Evolutionary conservation across 192 early-diverging fungal genomes (phyloP), one percentile per base, ranked within the genome.

Genomic region (Entrophospora sp.): DNA sequence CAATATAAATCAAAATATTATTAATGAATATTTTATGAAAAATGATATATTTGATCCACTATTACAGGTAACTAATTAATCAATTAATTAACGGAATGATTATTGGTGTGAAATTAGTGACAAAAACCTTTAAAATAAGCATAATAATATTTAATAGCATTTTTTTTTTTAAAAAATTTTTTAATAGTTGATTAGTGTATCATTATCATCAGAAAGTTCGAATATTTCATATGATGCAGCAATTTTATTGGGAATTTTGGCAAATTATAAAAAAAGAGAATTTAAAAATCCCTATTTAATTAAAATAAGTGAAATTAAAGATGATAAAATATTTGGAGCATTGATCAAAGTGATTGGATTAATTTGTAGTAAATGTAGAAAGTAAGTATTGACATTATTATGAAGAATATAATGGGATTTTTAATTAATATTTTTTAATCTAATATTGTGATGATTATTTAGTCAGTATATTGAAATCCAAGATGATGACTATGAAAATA

Each of bases 251-350:
- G 72, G 69, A 8, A 56, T 83, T n/a, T 61, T 83, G 58, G 69
- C 79, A 20, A 83, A 80, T 61, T 83, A 81, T 62, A 83, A 83
- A 66, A 83, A 81, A 37, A 75, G 81, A 30, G 81, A 83, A 61
- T 67, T 63, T 4, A 68, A 67, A 37, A 83, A 83, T 55, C 73
- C 72, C 14, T 79, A 81, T 44, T 65, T 83, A 10, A 16, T 48
- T n/a, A 56, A 66, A 37, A 34, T 83, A 12, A 37, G 66, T 5
- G 66, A 55, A 28, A 32, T 73, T 32, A 74, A 71, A 18, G 74
- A 78, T 32, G 60, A 67, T 7, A 35, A 18, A 16, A 51, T 75
- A 16, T 53, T 82, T 13, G 53, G 64, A 35, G 77, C 45, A 45
- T n/a, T 7, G 2, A 51, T 71, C 37, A 18, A 61, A 12, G 37